These are phyloP conservation scores for Talaromyces atroroseus DNA, from an alignment of 2,329 filamentous ascomycete genomes.

Conservation along the genomic window DNA sequence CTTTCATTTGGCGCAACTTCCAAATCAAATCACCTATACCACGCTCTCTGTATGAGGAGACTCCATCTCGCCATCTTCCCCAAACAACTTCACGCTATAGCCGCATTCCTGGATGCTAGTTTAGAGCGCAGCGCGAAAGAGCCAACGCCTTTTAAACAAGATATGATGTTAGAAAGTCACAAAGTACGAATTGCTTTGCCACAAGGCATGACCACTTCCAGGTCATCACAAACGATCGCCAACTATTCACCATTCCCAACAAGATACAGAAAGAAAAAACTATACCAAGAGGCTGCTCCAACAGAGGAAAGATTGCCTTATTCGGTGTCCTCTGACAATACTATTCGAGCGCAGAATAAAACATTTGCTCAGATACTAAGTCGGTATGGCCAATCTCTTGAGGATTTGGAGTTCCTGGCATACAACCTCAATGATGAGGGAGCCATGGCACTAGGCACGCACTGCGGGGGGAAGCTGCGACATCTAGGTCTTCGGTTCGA, in stretches of 20 bases:
- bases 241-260: not conserved
- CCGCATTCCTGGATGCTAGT: constrained; percentile 26
- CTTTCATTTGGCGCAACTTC: constrained; percentile 29
- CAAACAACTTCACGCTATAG: constrained; percentile 26
- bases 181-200: constrained; percentile 16
- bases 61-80: constrained; percentile 31
- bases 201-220: constrained; percentile 1
- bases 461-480: constrained; percentile 21
- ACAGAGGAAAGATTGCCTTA: not conserved
- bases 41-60: constrained; percentile 23
- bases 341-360: constrained; percentile 22
- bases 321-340: constrained; percentile 14
- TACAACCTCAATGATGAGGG: constrained; percentile 26
- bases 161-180: constrained; percentile 2
- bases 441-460: constrained; percentile 21
- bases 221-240: not conserved
- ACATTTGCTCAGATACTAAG: constrained; percentile 20
- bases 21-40: constrained; percentile 22
- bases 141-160: constrained; percentile 4
- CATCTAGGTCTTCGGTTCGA: constrained; percentile 32
- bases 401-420: constrained; percentile 27
- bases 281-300: not conserved
- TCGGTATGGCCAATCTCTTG: constrained; percentile 24
- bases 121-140: constrained; percentile 17
- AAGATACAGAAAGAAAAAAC: not conserved